A percentile compares a stretch with the other conserved stretches of the same genome.
These are phyloP conservation scores for Populus tremula DNA, from an alignment of 345 rosid genomes.

Conservation along the genomic window DNA sequence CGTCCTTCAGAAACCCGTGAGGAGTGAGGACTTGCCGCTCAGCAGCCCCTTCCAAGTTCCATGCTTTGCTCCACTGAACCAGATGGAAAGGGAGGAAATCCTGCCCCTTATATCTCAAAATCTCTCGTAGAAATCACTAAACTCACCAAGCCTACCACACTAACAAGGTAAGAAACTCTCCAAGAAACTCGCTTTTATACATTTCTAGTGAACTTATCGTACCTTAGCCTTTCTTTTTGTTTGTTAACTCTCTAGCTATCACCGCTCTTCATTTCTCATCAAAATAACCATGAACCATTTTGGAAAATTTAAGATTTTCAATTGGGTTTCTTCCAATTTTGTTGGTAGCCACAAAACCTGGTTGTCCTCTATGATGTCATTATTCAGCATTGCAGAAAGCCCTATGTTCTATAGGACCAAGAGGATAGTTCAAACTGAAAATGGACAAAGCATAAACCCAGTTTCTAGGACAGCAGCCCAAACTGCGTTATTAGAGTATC, in stretches of 20 bases:
- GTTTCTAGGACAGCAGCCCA: conserved; percentile 48
- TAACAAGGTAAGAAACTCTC: not conserved
- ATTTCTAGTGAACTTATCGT: too few relatives aligned
- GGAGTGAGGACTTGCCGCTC: too few relatives aligned
- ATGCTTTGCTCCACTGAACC: not conserved
- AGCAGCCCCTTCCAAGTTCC: not conserved
- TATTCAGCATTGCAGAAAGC: conserved; percentile 23
- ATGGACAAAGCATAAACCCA: conserved; percentile 12
- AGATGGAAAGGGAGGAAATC: not conserved
- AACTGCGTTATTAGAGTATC: conserved; percentile 64
- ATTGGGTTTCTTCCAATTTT: conserved; percentile 41
- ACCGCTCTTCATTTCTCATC: not conserved
- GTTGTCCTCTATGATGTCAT: conserved; percentile 18
- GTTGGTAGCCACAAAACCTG: conserved; percentile 26
- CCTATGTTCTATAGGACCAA: conserved; percentile 44
- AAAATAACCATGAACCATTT: conserved; percentile 33
- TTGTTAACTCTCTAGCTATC: not conserved
- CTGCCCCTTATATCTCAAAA: not conserved
- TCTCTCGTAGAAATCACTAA: not conserved
- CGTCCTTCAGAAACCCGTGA: too few relatives aligned
- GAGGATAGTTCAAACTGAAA: not conserved
- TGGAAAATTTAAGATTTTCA: conserved; percentile 43
- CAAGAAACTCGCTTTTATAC: too few relatives aligned
- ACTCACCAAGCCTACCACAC: not conserved
- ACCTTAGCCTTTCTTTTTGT: not conserved